Percentiles rank a stretch among this genome's conserved stretches.
These are phyloP conservation scores for Schoenoplectus triqueter DNA, from an alignment of 202 grass and related monocot species.

Conservation along the genomic window DNA sequence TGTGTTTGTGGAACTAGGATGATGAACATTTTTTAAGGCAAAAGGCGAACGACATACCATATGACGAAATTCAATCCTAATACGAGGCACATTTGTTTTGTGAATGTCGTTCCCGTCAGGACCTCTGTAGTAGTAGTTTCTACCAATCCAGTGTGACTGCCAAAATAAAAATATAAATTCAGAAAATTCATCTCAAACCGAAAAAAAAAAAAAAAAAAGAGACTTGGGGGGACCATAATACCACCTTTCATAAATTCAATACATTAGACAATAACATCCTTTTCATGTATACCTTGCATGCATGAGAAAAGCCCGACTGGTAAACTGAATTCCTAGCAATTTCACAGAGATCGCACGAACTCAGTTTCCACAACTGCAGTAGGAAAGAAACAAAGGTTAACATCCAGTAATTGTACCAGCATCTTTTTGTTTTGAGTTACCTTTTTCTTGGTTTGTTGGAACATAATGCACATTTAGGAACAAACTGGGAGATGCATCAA, in stretches of 20 bases:
- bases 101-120: constrained; percentile 85
- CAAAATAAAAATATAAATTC: constrained; percentile 28
- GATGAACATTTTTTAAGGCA: not conserved
- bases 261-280: not conserved
- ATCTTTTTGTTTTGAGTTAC: not conserved
- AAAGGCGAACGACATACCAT: constrained; percentile 44
- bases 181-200: not conserved
- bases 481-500: not conserved
- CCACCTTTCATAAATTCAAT: not conserved
- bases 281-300: constrained; percentile 59
- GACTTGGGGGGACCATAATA: not conserved
- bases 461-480: not conserved
- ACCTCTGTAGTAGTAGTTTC: constrained; percentile 76
- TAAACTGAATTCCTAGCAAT: constrained; percentile 93
- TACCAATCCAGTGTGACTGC: constrained; percentile 77
- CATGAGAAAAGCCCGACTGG: constrained; percentile 92
- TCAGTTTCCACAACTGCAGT: constrained; percentile 92
- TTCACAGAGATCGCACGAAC: constrained; percentile 88
- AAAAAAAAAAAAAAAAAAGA: constrained; percentile 1
- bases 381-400: constrained; percentile 28
- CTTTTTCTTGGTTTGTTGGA: not conserved
- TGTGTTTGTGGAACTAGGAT: not conserved
- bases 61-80: constrained; percentile 86
- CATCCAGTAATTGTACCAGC: not conserved
- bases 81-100: constrained; percentile 94